A percentile compares a stretch with the other conserved stretches of the same genome.
These are phyloP conservation scores for Alloteropsis angusta DNA, from an alignment of 202 grass and related monocot species.

Conservation along the genomic window DNA sequence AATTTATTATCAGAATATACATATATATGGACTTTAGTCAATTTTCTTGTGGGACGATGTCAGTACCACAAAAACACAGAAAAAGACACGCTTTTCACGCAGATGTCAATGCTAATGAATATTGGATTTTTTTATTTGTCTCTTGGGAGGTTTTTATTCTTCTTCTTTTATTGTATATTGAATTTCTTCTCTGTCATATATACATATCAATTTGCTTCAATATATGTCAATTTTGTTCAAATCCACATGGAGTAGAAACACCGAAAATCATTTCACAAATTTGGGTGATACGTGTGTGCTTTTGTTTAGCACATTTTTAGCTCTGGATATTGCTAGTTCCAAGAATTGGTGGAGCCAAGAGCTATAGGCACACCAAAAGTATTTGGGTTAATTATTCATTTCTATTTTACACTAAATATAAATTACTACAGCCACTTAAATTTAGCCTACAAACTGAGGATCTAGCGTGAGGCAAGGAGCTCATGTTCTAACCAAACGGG, in stretches of 20 bases:
- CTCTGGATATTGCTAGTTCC: background rate
- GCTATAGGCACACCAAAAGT: background rate
- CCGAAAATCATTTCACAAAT: background rate
- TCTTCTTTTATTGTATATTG: background rate
- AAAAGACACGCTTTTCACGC: background rate
- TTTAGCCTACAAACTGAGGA: no score
- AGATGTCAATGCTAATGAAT: background rate
- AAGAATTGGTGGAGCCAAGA: background rate
- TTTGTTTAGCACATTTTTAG: background rate
- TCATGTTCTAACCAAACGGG: no score
- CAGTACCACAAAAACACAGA: no score
- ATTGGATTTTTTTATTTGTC: background rate
- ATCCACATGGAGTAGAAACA: background rate
- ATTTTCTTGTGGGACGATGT: background rate
- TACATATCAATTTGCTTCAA: background rate
- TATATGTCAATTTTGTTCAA: background rate
- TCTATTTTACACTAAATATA: background rate
- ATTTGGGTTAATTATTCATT: background rate
- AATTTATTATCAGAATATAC: background rate
- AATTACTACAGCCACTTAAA: background rate
- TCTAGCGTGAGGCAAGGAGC: no score
- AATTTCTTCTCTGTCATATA: background rate
- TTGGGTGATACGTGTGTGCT: background rate
- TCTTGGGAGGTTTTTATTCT: background rate
- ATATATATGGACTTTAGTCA: background rate